phyloP scores from a whole-genome alignment of 1,284 basidiomycete species.

The Rhodotorula sp. region DNA sequence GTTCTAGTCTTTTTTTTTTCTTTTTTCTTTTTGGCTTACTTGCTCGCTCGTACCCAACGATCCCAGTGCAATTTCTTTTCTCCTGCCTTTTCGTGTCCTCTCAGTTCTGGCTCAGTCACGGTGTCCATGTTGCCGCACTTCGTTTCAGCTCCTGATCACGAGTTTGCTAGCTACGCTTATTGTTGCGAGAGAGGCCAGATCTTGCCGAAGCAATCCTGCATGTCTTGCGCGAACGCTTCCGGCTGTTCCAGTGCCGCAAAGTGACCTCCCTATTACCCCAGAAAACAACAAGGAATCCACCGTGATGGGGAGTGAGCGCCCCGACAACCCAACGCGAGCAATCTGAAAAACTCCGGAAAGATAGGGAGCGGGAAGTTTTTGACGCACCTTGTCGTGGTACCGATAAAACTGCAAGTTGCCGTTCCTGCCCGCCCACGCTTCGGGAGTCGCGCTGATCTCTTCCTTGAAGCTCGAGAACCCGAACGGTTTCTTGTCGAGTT shows the following conservation, averaged over 20 bases:
- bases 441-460: conserved; percentile 50
- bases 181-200: conserved; percentile 13
- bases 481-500: conserved; percentile 47
- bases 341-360: neutral
- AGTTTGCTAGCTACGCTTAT: neutral
- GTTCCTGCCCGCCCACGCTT: conserved; percentile 47
- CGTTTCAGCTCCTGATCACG: neutral
- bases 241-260: conserved; percentile 52
- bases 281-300: too few relatives aligned
- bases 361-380: neutral
- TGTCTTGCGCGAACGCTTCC: conserved; percentile 46
- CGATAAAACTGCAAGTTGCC: conserved; percentile 49
- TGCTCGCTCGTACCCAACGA: too few relatives aligned
- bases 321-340: too few relatives aligned
- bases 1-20: neutral
- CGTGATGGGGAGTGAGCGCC: too few relatives aligned
- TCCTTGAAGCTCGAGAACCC: conserved; percentile 50
- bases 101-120: neutral
- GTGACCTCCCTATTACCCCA: conserved; percentile 47
- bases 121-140: neutral
- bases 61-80: too few relatives aligned
- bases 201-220: conserved; percentile 47
- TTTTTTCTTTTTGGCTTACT: too few relatives aligned
- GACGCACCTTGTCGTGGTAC: conserved; percentile 47
- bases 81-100: neutral